These are phyloP conservation scores for Dothideomycetidae sp. DNA, from an alignment of 2,329 filamentous ascomycete genomes.

Conservation along the genomic window DNA sequence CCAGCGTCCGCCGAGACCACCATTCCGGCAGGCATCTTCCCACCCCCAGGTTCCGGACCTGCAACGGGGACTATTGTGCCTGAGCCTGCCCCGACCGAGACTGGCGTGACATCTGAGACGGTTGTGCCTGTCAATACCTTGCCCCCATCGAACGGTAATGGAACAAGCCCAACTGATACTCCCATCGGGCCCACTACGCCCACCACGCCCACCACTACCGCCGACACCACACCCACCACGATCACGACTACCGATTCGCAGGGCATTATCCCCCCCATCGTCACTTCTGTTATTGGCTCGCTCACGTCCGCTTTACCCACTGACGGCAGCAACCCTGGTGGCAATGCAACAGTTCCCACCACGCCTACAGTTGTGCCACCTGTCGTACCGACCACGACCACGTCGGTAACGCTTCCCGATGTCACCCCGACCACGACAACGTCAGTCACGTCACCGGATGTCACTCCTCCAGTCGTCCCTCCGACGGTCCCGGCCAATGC, in stretches of 20 bases:
- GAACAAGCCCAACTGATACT: background rate
- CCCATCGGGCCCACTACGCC: background rate
- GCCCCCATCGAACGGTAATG: background rate
- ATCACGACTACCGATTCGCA: constrained; percentile 3
- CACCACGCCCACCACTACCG: too few relatives aligned
- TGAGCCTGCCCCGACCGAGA: background rate
- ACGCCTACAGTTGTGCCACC: too few relatives aligned
- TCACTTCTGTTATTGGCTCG: background rate
- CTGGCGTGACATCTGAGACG: background rate
- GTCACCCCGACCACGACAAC: too few relatives aligned
- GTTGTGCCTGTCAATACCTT: background rate
- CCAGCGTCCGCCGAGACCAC: constrained; percentile 1
- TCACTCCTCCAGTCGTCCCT: constrained; percentile 5
- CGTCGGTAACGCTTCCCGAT: too few relatives aligned
- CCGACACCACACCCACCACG: constrained; percentile 1
- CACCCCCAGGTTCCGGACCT: background rate
- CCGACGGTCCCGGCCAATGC: constrained; percentile 6
- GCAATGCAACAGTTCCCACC: background rate
- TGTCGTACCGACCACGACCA: too few relatives aligned
- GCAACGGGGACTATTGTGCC: background rate
- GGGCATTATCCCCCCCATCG: constrained; percentile 2
- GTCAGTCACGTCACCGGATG: too few relatives aligned
- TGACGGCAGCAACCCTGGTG: background rate
- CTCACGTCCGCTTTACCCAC: background rate
- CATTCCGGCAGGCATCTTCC: constrained; percentile 1